Percentiles rank a stretch among this genome's conserved stretches.
Conservation (phyloP, 192 early-diverging fungal genomes). For the Oehlia diaphana region DNA sequence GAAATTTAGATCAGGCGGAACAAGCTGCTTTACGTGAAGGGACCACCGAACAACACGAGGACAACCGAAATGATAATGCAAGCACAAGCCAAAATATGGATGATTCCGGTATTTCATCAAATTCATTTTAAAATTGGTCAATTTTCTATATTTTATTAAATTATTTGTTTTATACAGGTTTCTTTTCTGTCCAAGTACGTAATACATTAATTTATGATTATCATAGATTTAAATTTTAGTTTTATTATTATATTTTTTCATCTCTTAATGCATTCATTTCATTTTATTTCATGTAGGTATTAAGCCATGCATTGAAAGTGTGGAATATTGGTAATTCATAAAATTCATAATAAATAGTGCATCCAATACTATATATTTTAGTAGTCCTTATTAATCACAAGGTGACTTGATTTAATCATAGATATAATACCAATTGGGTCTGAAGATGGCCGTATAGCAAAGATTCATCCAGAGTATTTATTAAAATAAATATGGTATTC, state of each 20-base stretch:
- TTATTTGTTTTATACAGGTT: conserved; percentile 40
- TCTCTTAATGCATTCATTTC: not conserved
- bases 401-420: conserved; percentile 16
- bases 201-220: too few species aligned
- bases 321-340: conserved; percentile 35
- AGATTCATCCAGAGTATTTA: conserved; percentile 54
- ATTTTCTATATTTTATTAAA: not conserved
- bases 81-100: conserved; percentile 54
- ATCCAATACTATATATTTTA: not conserved
- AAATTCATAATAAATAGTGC: not conserved
- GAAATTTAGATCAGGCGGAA: conserved; percentile 66
- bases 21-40: conserved; percentile 42
- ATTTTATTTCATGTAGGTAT: conserved; percentile 29
- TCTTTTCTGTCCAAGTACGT: conserved; percentile 69
- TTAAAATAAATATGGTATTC: not conserved
- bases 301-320: conserved; percentile 43
- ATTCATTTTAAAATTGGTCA: not conserved
- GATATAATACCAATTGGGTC: conserved; percentile 58
- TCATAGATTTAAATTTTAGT: too few species aligned
- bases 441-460: conserved; percentile 43
- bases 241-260: too few species aligned
- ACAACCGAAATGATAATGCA: not conserved
- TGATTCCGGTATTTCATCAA: conserved; percentile 38
- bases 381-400: not conserved
- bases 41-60: not conserved